A percentile compares a stretch with the other conserved stretches of the same genome.
Evolutionary conservation across 306 rosid species (phyloP).

Genomic region (Ceratonia siliqua): DNA sequence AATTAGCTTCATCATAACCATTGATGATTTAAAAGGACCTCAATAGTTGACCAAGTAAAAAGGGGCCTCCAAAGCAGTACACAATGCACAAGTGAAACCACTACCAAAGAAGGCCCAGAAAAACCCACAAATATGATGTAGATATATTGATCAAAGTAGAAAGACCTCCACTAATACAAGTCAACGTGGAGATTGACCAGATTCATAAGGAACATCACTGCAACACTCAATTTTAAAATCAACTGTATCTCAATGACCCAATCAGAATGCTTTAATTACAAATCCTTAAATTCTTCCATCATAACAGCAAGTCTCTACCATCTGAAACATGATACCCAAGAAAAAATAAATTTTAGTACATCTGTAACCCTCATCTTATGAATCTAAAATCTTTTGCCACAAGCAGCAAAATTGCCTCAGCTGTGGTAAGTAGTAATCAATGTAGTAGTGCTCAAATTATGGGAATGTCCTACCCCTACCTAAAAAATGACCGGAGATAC

Average conservation of each 20-base stretch:
- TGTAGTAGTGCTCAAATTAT: constrained; percentile 1
- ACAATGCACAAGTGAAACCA: background rate
- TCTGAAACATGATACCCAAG: background rate
- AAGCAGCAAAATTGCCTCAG: background rate
- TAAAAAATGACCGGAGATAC: constrained; percentile 23
- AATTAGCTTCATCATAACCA: background rate
- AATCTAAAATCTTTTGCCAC: background rate
- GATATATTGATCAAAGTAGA: background rate
- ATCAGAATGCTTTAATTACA: background rate
- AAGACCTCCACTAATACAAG: background rate
- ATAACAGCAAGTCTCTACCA: background rate
- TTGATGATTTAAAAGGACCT: background rate
- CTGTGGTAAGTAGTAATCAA: constrained; percentile 1
- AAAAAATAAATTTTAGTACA: background rate
- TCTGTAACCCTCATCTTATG: background rate
- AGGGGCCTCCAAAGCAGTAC: background rate
- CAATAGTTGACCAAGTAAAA: background rate
- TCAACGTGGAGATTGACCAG: background rate
- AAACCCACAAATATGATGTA: background rate
- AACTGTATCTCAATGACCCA: background rate
- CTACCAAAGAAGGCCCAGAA: background rate
- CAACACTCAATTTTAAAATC: background rate
- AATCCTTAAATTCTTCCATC: background rate
- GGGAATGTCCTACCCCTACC: background rate
- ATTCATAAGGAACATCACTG: background rate